Evolutionary conservation across 176 grass and related monocot genomes (phyloP).

Genomic region (Zoysia japonica): DNA sequence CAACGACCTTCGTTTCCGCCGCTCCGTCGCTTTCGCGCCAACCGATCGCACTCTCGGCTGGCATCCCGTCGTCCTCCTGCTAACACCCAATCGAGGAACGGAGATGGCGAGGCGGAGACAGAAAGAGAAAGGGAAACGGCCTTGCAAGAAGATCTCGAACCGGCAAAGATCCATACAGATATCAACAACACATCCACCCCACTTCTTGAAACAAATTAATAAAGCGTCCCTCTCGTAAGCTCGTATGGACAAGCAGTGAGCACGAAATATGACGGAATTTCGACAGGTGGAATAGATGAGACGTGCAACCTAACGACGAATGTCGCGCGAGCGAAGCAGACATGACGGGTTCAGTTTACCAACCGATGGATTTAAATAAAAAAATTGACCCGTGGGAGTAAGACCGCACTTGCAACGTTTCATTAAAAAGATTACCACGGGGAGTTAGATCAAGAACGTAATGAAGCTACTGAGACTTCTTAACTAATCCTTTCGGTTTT

Average conservation of each 20-base stretch:
- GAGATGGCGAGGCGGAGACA: neutral
- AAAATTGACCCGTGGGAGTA: too few relatives aligned
- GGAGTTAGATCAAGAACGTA: too few relatives aligned
- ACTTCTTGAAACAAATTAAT: neutral
- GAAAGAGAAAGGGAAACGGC: neutral
- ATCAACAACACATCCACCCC: too few relatives aligned
- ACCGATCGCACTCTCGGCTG: conserved; percentile 48
- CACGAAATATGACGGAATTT: neutral
- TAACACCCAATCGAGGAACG: conserved; percentile 26
- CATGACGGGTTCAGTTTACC: conserved; percentile 9
- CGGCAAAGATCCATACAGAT: neutral
- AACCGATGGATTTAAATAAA: neutral
- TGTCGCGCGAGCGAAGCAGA: neutral
- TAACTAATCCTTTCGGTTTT: too few relatives aligned
- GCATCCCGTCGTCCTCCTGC: neutral
- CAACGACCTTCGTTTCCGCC: conserved; percentile 29
- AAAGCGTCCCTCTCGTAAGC: neutral
- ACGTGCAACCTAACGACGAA: conserved; percentile 31
- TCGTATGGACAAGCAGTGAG: neutral
- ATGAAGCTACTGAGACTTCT: too few relatives aligned
- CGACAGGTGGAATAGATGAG: conserved; percentile 7
- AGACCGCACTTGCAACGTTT: too few relatives aligned
- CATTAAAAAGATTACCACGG: too few relatives aligned
- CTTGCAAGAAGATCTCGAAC: neutral
- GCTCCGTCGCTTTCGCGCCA: conserved; percentile 49